A percentile compares a stretch with the other conserved stretches of the same genome.
Evolutionary conservation across 345 rosid genomes (phyloP).

Genomic region (Salix viminalis): DNA sequence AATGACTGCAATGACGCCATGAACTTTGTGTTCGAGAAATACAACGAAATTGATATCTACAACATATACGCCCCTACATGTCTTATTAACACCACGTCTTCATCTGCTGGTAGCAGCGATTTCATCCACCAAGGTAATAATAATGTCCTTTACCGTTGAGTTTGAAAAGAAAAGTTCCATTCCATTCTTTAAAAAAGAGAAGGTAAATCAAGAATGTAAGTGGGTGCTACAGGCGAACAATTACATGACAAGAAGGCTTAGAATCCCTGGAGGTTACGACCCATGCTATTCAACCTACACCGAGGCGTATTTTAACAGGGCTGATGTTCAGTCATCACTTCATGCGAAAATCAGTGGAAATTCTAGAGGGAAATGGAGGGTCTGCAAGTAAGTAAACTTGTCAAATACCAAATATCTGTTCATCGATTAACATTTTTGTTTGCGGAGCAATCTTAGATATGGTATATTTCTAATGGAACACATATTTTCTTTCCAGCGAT

Average conservation of each 20-base stretch:
- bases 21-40: constrained; percentile 26
- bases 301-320: constrained; percentile 45
- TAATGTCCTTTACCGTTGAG: not conserved
- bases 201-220: too few species aligned
- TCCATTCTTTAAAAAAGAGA: too few species aligned
- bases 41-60: constrained; percentile 55
- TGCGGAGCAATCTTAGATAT: too few species aligned
- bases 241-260: constrained; percentile 29
- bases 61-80: constrained; percentile 57
- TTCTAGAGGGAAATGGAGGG: constrained; percentile 30
- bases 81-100: constrained; percentile 21
- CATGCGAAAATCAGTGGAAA: constrained; percentile 32
- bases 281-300: constrained; percentile 47
- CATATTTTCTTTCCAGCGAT: constrained; percentile 19
- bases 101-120: not conserved
- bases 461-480: too few species aligned
- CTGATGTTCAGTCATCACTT: constrained; percentile 48
- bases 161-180: too few species aligned
- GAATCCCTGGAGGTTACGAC: constrained; percentile 48
- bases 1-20: constrained; percentile 35
- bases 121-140: not conserved
- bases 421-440: too few species aligned
- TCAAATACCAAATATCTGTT: too few species aligned
- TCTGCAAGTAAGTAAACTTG: constrained; percentile 43
- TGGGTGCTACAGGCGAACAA: not conserved